Base-by-base conservation (phyloP, 2,329 filamentous ascomycete species). In the Mariannaea elegans region DNA sequence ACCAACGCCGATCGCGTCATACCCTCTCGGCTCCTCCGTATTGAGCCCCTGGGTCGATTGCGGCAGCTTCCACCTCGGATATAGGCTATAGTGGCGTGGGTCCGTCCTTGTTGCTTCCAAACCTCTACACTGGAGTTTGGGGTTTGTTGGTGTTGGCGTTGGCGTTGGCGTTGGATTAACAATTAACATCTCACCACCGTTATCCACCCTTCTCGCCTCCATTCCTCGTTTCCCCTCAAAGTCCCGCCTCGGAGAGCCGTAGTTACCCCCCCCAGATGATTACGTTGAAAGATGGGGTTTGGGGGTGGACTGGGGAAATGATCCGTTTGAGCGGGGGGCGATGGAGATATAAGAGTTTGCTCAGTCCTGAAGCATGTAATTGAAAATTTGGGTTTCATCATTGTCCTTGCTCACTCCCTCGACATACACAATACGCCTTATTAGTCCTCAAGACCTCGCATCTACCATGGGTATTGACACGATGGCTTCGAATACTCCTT, bases 401-500 rank as follows among this genome's bases (percentile, higher is more conserved):
- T 14, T 46, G 12, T 7, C 47, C 29, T 21, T 16, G 27, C 23
- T 24, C 16, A 29, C 12, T 41, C 19, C n/a, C 2, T 13, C 21
- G n/a, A n/a, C n/a, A n/a, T n/a, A n/a, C n/a, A n/a, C n/a, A n/a
- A n/a, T n/a, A n/a, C n/a, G n/a, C n/a, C n/a, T n/a, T n/a, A n/a
- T n/a, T n/a, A n/a, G n/a, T n/a, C n/a, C n/a, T n/a, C n/a, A n/a
- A n/a, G n/a, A n/a, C n/a, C n/a, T n/a, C n/a, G n/a, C n/a, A n/a
- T n/a, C n/a, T n/a, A n/a, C n/a, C n/a, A n/a, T n/a, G n/a, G n/a
- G n/a, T n/a, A n/a, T n/a, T 38, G 29, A 21, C 48, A 64, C 58
- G 7, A 71, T 71, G 69, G 53, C 68, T 41, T 55, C 68, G 10
- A 44, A 38, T 36, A 57, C 59, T 51, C 60, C 48, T 14, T 70